Evolutionary conservation across 176 grass and related monocot species (phyloP).

Genomic region (Typha latifolia): DNA sequence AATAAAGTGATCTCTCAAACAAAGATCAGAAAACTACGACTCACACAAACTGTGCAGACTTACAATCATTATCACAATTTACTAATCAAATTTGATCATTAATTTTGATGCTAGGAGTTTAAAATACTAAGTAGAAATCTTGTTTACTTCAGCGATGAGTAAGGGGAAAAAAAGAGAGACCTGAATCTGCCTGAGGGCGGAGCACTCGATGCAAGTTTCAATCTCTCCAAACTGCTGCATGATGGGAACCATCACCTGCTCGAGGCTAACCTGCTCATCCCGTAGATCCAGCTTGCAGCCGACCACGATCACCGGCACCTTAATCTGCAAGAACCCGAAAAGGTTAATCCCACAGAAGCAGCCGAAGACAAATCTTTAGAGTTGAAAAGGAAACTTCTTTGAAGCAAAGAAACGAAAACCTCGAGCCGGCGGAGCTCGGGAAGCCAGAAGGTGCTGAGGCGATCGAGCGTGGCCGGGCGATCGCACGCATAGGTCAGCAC

Average conservation of each 20-base stretch:
- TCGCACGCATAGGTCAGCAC: slow-evolving; percentile 90
- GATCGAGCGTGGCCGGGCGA: slow-evolving; percentile 60
- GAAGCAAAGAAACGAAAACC: slow-evolving; percentile 23
- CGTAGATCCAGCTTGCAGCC: slow-evolving; percentile 88
- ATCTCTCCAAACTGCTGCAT: slow-evolving; percentile 93
- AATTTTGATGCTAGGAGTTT: too few species aligned
- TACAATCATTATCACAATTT: too few species aligned
- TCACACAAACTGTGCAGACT: too few species aligned
- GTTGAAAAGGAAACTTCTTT: not conserved
- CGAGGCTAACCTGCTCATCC: slow-evolving; percentile 77
- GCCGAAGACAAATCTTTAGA: not conserved
- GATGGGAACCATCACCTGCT: slow-evolving; percentile 95
- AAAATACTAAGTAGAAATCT: too few species aligned
- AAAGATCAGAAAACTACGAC: not conserved
- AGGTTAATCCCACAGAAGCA: not conserved
- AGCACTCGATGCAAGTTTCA: slow-evolving; percentile 97
- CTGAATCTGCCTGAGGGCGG: slow-evolving; percentile 92
- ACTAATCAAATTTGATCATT: too few species aligned
- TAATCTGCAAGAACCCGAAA: slow-evolving; percentile 38
- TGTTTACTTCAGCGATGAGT: not conserved
- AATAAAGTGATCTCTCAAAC: not conserved
- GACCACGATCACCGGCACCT: slow-evolving; percentile 67
- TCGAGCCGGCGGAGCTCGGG: slow-evolving; percentile 82
- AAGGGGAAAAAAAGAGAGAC: slow-evolving; percentile 18
- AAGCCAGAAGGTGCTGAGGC: slow-evolving; percentile 82